These are phyloP conservation scores for Aureobasidium sp. DNA, from an alignment of 2,329 filamentous ascomycete species.

Conservation along the genomic window DNA sequence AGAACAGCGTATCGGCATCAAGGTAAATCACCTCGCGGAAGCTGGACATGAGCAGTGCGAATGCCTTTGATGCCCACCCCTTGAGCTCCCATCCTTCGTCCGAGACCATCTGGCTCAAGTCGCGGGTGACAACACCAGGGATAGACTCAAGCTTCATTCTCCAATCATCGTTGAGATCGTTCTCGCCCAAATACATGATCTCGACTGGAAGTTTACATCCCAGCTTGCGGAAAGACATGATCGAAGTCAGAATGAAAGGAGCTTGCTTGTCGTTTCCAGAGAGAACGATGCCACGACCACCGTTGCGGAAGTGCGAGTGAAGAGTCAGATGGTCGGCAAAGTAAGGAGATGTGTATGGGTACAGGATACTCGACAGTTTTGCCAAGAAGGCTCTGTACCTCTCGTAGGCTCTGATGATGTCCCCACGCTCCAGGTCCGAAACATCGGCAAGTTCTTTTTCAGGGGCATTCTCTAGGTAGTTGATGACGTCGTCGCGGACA, in stretches of 20 bases:
- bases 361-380: slow-evolving; percentile 31
- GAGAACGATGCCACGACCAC: slow-evolving; percentile 36
- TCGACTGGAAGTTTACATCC: slow-evolving; percentile 32
- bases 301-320: slow-evolving; percentile 33
- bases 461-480: slow-evolving; percentile 25
- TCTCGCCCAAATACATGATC: slow-evolving; percentile 36
- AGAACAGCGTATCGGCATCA: slow-evolving; percentile 37
- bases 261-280: slow-evolving; percentile 38
- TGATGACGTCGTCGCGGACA: slow-evolving; percentile 34
- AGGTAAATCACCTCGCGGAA: slow-evolving; percentile 41
- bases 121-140: slow-evolving; percentile 35
- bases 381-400: slow-evolving; percentile 33
- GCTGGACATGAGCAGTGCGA: slow-evolving; percentile 38
- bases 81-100: slow-evolving; percentile 36
- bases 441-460: slow-evolving; percentile 15
- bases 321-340: slow-evolving; percentile 37
- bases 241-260: slow-evolving; percentile 34
- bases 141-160: slow-evolving; percentile 34
- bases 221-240: slow-evolving; percentile 30
- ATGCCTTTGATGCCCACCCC: slow-evolving; percentile 41
- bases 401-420: slow-evolving; percentile 35
- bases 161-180: slow-evolving; percentile 35
- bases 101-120: slow-evolving; percentile 38
- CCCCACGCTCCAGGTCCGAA: slow-evolving; percentile 18
- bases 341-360: slow-evolving; percentile 33